Evolutionary conservation across 768 basidiomycete genomes (phyloP).

Genomic region (Boletus rubescentipes): DNA sequence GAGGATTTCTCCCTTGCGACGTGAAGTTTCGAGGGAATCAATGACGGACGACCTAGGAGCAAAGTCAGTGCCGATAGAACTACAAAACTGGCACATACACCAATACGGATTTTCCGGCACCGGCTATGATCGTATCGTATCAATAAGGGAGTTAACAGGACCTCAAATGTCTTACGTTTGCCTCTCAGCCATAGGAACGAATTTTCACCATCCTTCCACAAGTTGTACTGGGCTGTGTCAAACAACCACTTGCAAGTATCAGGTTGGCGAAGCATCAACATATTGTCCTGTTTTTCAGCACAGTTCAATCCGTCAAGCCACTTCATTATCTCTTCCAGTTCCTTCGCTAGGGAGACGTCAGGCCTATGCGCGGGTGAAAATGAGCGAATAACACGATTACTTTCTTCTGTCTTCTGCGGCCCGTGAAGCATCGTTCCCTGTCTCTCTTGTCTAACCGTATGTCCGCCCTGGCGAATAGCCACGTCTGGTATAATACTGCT

Average conservation of each 20-base stretch:
- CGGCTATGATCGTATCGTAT: not conserved
- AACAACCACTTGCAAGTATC: conserved; percentile 4
- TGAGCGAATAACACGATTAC: not conserved
- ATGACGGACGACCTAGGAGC: too few species aligned
- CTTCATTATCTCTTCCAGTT: not conserved
- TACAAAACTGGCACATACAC: too few species aligned
- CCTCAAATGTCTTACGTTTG: not conserved
- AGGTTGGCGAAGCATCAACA: not conserved
- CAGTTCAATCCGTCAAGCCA: too few species aligned
- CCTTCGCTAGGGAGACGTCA: not conserved
- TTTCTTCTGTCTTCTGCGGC: not conserved
- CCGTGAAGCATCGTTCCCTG: not conserved
- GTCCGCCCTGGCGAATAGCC: too few species aligned
- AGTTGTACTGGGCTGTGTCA: not conserved
- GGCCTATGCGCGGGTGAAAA: not conserved
- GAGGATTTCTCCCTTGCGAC: not conserved
- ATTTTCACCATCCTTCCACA: not conserved
- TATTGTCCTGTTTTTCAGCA: not conserved
- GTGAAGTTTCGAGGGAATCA: not conserved
- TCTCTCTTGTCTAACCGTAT: too few species aligned
- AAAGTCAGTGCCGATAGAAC: too few species aligned
- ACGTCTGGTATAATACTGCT: not conserved
- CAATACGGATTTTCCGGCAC: not conserved
- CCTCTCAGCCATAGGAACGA: not conserved
- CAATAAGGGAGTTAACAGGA: not conserved